Evolutionary conservation across 257 asterid species (phyloP), one percentile per base, ranked within the genome.

Genomic region (Vinca minor): DNA sequence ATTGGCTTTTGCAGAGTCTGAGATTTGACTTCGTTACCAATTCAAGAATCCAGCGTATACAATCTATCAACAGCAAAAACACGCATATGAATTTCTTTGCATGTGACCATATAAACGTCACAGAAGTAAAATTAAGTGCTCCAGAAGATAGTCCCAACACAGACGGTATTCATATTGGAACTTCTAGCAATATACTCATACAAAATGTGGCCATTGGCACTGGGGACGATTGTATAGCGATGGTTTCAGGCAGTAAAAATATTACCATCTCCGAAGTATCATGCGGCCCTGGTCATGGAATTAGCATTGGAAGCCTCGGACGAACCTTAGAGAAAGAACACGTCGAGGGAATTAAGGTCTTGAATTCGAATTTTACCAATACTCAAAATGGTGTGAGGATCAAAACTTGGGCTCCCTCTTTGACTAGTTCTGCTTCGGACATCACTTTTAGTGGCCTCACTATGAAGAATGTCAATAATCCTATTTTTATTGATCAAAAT

Each of bases 271-370:
- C 49, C 8, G 36, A 60, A 5, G 62, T 61, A 3, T 15, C 45
- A 2, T 73, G 73, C 18, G 66, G 73, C 8, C 70, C 77, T 35
- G 77, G 77, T 3, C 77, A 73, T 48, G 77, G 77, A 5, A 67
- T 73, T 39, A 73, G 77, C 48, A 73, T 73, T 35, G 73, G 77
- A 29, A 73, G 77, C 52, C 18, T 73, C 3, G 73, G 73, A 2
- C 45, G 34, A 35, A 34, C 6, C 4, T 21, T 58, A 0, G 49
- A 44, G 12, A 41, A 21, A 1, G 77, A 73, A 62, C 36, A 63
- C 5, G 77, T 73, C 17, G 23, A 10, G 15, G 73, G 69, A 3
- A 35, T 73, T 11, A 36, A 4, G 0, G 66, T 73, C 13, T 29
- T 9, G 17, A 58, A 73, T 34, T 54, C 60, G 28, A 59, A 36